A percentile compares a stretch with the other conserved stretches of the same genome.
Evolutionary conservation across 2,329 filamentous ascomycete species (phyloP).

Genomic region (Paracorniculantispora psalliotae): DNA sequence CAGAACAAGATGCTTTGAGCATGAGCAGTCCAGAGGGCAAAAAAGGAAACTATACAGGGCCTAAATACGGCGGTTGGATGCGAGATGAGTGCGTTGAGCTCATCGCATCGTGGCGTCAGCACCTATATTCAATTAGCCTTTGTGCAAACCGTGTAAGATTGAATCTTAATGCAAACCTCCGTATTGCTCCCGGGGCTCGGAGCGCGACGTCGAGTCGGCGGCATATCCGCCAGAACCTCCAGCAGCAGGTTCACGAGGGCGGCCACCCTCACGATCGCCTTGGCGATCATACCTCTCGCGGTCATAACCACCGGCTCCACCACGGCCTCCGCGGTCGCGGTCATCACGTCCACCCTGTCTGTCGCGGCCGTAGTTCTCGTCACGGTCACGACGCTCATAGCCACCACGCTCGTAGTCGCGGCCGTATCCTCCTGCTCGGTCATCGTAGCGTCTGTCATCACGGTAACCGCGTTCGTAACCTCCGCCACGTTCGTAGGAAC

Average conservation of each 20-base stretch:
- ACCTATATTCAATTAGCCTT: slow-evolving; percentile 27
- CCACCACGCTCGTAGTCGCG: slow-evolving; percentile 52
- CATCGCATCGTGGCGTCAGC: slow-evolving; percentile 26
- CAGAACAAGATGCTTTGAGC: slow-evolving; percentile 12
- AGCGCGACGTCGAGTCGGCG: slow-evolving; percentile 37
- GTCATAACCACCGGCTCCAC: slow-evolving; percentile 41
- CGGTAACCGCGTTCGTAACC: slow-evolving; percentile 36
- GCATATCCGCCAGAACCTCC: slow-evolving; percentile 33
- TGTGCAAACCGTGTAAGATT: background rate
- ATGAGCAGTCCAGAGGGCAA: slow-evolving; percentile 5
- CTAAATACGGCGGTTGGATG: slow-evolving; percentile 1
- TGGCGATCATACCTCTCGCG: slow-evolving; percentile 45
- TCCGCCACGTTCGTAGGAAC: slow-evolving; percentile 31
- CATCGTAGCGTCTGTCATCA: slow-evolving; percentile 17
- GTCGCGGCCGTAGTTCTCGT: slow-evolving; percentile 34
- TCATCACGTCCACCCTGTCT: slow-evolving; percentile 42
- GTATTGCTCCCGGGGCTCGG: slow-evolving; percentile 40
- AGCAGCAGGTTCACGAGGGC: slow-evolving; percentile 35
- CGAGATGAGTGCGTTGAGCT: slow-evolving; percentile 9
- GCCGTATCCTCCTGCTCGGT: slow-evolving; percentile 41
- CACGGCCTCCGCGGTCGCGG: slow-evolving; percentile 35
- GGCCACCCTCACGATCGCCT: slow-evolving; percentile 35
- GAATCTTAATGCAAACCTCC: slow-evolving; percentile 32
- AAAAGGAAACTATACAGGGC: slow-evolving; percentile 11
- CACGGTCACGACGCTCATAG: slow-evolving; percentile 32